Percentiles rank a stretch among this genome's conserved stretches.
Evolutionary conservation across 352 stramenopile species (phyloP).

Genomic region (Phytophthora meadii): DNA sequence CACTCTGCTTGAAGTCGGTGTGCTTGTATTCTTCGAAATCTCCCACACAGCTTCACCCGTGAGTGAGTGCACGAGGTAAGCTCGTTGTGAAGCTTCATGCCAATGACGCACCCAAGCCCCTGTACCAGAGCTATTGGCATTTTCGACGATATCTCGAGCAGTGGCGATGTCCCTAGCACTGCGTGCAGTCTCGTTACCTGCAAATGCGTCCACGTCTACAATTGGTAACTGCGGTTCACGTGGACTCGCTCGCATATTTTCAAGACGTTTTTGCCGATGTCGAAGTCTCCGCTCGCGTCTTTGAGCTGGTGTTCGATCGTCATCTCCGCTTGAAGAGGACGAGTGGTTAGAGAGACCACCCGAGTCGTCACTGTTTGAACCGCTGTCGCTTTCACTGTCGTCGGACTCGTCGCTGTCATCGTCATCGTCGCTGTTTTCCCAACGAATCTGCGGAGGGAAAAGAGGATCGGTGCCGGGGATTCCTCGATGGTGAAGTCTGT

Average conservation of each 20-base stretch:
- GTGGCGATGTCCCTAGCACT: slow-evolving; percentile 33
- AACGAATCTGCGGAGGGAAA: slow-evolving; percentile 73
- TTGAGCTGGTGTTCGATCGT: slow-evolving; percentile 31
- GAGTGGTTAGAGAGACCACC: slow-evolving; percentile 35
- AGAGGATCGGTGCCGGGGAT: slow-evolving; percentile 66
- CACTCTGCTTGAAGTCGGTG: background rate
- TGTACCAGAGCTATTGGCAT: slow-evolving; percentile 16
- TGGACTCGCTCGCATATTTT: slow-evolving; percentile 21
- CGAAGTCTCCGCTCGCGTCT: slow-evolving; percentile 27
- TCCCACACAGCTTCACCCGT: slow-evolving; percentile 80
- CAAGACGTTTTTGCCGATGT: slow-evolving; percentile 27
- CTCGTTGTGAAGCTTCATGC: slow-evolving; percentile 52
- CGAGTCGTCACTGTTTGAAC: slow-evolving; percentile 12
- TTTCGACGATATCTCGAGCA: slow-evolving; percentile 25
- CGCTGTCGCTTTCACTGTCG: slow-evolving; percentile 28
- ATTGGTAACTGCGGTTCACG: slow-evolving; percentile 31
- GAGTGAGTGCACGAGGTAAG: slow-evolving; percentile 75
- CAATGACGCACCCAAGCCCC: slow-evolving; percentile 71
- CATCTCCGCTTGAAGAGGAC: slow-evolving; percentile 36
- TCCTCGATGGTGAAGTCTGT: slow-evolving; percentile 63
- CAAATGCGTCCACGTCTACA: slow-evolving; percentile 34
- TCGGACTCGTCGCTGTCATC: slow-evolving; percentile 32
- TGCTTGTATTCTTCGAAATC: slow-evolving; percentile 26
- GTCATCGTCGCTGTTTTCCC: slow-evolving; percentile 56
- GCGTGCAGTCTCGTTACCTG: slow-evolving; percentile 27